Evolutionary conservation across 768 basidiomycete genomes (phyloP).

Genomic region (Ramaria rubella): DNA sequence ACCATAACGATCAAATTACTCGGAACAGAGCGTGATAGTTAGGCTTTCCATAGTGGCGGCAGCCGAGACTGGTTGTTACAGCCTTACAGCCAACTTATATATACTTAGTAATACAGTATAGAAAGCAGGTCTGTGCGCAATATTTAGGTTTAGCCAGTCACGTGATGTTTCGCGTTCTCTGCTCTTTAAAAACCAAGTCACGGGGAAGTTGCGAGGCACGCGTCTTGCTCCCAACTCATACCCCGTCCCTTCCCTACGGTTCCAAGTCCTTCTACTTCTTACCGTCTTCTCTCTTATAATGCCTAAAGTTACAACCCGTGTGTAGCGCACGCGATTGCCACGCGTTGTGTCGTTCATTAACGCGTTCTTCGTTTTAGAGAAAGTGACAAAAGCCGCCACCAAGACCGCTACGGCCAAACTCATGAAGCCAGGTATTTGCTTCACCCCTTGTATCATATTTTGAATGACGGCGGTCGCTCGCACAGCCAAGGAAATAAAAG

Average conservation of each 20-base stretch:
- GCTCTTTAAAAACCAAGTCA: neutral
- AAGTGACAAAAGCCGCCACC: slow-evolving; percentile 51
- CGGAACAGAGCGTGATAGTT: too few relatives aligned
- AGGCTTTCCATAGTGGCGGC: too few relatives aligned
- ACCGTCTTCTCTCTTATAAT: slow-evolving; percentile 24
- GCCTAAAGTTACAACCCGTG: slow-evolving; percentile 48
- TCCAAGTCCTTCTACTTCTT: neutral
- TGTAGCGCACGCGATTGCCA: slow-evolving; percentile 10
- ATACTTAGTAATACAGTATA: too few relatives aligned
- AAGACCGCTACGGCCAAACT: slow-evolving; percentile 44
- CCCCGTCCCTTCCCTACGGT: slow-evolving; percentile 14
- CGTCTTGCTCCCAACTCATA: slow-evolving; percentile 15
- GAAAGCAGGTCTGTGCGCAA: neutral
- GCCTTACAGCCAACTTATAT: too few relatives aligned
- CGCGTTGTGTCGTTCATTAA: neutral
- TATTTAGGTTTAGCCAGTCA: neutral
- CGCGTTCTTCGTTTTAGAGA: slow-evolving; percentile 29
- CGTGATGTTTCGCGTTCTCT: neutral
- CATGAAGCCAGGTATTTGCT: slow-evolving; percentile 29
- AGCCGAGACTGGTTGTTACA: too few relatives aligned
- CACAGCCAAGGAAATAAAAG: slow-evolving; percentile 38
- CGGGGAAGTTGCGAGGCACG: neutral
- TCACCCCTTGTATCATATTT: neutral
- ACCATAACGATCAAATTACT: too few relatives aligned
- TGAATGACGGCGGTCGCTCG: neutral